Percentiles rank a stretch among this genome's conserved stretches.
phyloP scores from a whole-genome alignment of 352 stramenopile species.

The Blastocystis hominis region DNA sequence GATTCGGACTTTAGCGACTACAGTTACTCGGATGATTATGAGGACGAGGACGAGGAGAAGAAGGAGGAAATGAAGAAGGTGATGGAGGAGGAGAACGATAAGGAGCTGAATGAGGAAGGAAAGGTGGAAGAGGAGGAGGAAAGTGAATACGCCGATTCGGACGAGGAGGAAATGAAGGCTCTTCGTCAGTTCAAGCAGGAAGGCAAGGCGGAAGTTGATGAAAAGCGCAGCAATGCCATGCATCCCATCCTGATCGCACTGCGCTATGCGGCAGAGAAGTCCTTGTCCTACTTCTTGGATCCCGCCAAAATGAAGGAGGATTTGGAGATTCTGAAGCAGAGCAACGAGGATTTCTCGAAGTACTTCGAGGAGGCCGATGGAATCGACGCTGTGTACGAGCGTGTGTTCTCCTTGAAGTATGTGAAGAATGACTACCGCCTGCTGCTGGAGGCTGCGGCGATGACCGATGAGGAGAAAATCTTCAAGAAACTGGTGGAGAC shows the following conservation, averaged over 20 bases:
- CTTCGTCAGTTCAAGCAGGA: constrained; percentile 10
- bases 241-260: not conserved
- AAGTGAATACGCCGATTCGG: constrained; percentile 47
- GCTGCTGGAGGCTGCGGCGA: not conserved
- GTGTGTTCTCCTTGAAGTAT: constrained; percentile 20
- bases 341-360: not conserved
- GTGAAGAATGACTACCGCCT: not conserved
- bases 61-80: not conserved
- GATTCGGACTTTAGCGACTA: not conserved
- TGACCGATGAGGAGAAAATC: not conserved
- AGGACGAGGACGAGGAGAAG: not conserved
- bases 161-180: constrained; percentile 40
- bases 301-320: not conserved
- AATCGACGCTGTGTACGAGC: not conserved
- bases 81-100: not conserved
- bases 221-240: not conserved
- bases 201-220: not conserved
- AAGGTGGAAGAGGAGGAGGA: constrained; percentile 18
- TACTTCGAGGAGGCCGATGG: not conserved
- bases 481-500: not conserved
- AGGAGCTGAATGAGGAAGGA: not conserved
- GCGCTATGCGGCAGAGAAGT: not conserved
- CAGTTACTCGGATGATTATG: not conserved
- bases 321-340: not conserved
- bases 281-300: not conserved